These are phyloP conservation scores for Alisma plantagoaquatica DNA, from an alignment of 106 monocot genomes.

Conservation along the genomic window DNA sequence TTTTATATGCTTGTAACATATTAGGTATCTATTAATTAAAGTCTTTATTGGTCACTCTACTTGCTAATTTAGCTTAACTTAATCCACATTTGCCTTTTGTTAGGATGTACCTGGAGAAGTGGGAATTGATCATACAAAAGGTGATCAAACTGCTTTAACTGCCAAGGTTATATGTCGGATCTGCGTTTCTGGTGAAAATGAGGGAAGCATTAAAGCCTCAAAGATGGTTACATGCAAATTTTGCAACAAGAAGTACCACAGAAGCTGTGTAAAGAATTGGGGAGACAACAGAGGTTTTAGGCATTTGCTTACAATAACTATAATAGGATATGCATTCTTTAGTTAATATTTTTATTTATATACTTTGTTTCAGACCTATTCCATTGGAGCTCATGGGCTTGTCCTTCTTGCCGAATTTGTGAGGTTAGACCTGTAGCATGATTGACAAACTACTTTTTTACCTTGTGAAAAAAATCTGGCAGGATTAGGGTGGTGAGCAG, in stretches of 20 bases:
- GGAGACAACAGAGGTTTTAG: slow-evolving; percentile 81
- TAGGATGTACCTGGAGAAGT: slow-evolving; percentile 60
- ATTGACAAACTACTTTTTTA: too few species aligned
- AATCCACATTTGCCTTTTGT: slow-evolving; percentile 8
- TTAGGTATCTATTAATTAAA: too few species aligned
- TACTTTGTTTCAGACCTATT: slow-evolving; percentile 68
- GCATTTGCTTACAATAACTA: too few species aligned
- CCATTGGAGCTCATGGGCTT: slow-evolving; percentile 87
- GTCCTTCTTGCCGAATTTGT: slow-evolving; percentile 87
- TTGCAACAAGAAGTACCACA: slow-evolving; percentile 87
- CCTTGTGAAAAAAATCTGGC: too few species aligned
- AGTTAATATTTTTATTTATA: slow-evolving; percentile 4
- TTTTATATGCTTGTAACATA: too few species aligned
- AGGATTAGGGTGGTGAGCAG: too few species aligned
- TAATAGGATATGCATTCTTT: too few species aligned
- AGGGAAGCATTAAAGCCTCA: slow-evolving; percentile 58
- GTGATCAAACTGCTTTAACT: slow-evolving; percentile 41
- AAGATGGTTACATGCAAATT: slow-evolving; percentile 86
- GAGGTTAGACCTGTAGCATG: too few species aligned
- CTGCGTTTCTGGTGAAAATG: slow-evolving; percentile 93
- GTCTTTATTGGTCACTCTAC: too few species aligned
- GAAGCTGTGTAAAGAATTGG: slow-evolving; percentile 78
- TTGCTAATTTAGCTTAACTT: too few species aligned
- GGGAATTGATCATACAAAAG: slow-evolving; percentile 13
- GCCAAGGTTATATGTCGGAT: slow-evolving; percentile 84